Conservation (phyloP, 192 early-diverging fungal genomes). For the Entomortierella chlamydospora region DNA sequence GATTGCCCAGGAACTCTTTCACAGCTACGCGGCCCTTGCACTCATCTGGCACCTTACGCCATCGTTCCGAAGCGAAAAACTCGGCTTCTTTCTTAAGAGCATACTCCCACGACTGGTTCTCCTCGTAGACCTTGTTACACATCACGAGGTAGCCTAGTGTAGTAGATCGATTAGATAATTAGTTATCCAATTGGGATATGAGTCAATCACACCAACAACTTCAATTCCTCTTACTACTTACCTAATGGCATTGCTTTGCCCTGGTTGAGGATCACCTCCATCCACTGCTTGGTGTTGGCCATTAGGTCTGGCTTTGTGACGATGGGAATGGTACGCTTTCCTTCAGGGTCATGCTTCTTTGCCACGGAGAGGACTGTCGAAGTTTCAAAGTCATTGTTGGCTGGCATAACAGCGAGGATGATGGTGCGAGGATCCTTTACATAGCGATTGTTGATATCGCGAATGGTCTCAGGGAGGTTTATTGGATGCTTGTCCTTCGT, state of each 20-base stretch:
- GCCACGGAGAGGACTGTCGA: conserved; percentile 25
- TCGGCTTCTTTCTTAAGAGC: neutral
- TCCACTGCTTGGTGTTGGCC: neutral
- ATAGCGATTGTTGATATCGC: conserved; percentile 32
- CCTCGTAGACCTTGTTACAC: neutral
- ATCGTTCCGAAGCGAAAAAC: conserved; percentile 1
- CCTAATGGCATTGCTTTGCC: conserved; percentile 30
- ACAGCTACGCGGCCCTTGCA: conserved; percentile 22
- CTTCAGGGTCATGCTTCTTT: conserved; percentile 16
- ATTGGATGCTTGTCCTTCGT: conserved; percentile 23
- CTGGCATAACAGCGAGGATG: conserved; percentile 35
- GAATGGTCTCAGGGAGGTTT: conserved; percentile 18
- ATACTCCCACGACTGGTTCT: conserved; percentile 4
- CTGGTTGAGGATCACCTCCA: conserved; percentile 24
- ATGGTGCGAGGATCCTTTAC: conserved; percentile 39
- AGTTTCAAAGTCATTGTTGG: conserved; percentile 34
- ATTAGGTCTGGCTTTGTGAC: conserved; percentile 34
- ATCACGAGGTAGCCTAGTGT: neutral
- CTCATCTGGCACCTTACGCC: neutral
- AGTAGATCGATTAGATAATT: no score
- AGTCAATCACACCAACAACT: no score
- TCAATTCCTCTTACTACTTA: conserved; percentile 15
- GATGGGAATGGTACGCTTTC: conserved; percentile 34
- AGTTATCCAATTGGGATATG: no score
- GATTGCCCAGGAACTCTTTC: neutral